Evolutionary conservation across 345 rosid species (phyloP).

Genomic region (Salix udensis): DNA sequence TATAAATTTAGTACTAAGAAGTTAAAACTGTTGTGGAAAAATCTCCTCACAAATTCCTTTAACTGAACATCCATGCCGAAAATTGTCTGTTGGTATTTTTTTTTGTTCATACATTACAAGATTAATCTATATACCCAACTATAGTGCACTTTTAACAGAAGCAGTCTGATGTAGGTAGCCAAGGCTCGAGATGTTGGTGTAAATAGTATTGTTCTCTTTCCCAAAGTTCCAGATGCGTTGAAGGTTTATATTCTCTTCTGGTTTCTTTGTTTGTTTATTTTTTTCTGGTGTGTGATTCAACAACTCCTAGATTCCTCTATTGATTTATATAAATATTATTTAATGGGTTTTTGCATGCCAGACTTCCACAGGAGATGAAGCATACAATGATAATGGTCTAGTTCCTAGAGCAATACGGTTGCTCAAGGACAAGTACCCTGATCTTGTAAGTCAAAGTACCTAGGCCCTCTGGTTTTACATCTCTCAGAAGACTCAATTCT

Average conservation of each 20-base stretch:
- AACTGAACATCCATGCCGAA: not conserved
- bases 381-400: constrained; percentile 82
- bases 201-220: constrained; percentile 76
- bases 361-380: constrained; percentile 88
- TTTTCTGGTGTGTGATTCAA: not conserved
- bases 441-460: constrained; percentile 56
- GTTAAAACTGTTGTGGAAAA: not conserved
- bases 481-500: not conserved
- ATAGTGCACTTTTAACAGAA: not conserved
- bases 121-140: not conserved
- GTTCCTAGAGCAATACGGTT: constrained; percentile 77
- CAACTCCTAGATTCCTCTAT: not conserved
- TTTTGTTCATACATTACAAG: not conserved
- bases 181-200: constrained; percentile 96
- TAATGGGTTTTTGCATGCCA: constrained; percentile 22
- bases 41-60: not conserved
- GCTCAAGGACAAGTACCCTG: constrained; percentile 75
- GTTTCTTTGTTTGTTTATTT: constrained; percentile 8
- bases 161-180: constrained; percentile 51
- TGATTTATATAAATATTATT: constrained; percentile 2
- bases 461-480: not conserved
- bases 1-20: not conserved
- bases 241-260: constrained; percentile 50
- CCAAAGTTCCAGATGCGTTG: constrained; percentile 91
- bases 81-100: not conserved